phyloP scores from a whole-genome alignment of 1,284 basidiomycete species.

The Cutaneotrichosporon dermatis region DNA sequence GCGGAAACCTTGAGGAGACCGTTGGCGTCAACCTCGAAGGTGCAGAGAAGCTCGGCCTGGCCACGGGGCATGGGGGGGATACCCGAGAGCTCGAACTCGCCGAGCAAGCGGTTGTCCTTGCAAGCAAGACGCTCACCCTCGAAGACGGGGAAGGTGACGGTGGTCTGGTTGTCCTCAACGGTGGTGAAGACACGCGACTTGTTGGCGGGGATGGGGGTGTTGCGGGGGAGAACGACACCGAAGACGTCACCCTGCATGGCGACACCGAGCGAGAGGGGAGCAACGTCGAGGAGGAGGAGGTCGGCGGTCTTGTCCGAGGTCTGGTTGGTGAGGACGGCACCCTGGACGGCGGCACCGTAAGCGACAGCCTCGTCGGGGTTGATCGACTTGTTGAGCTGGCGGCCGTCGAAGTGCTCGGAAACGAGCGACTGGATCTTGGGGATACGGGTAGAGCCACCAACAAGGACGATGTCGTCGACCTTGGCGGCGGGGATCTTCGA shows the following conservation, averaged over 20 bases:
- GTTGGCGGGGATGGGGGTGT: slow-evolving; percentile 96
- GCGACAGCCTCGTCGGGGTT: slow-evolving; percentile 94
- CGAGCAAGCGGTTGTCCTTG: slow-evolving; percentile 92
- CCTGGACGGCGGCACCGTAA: slow-evolving; percentile 95
- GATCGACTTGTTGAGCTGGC: slow-evolving; percentile 97
- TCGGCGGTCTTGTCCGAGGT: slow-evolving; percentile 95
- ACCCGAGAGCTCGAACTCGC: slow-evolving; percentile 94
- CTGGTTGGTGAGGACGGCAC: slow-evolving; percentile 90
- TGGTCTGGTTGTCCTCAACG: slow-evolving; percentile 97
- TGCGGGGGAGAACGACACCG: slow-evolving; percentile 84
- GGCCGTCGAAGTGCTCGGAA: slow-evolving; percentile 95
- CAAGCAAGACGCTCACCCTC: slow-evolving; percentile 89
- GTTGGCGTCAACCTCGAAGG: slow-evolving; percentile 96
- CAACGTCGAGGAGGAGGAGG: slow-evolving; percentile 90
- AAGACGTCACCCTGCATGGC: slow-evolving; percentile 98
- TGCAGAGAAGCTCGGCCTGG: slow-evolving; percentile 91
- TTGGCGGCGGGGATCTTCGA: slow-evolving; percentile 95
- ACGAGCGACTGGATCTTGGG: slow-evolving; percentile 98
- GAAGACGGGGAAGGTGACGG: slow-evolving; percentile 95
- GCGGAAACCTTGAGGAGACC: slow-evolving; percentile 90
- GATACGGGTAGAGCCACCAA: slow-evolving; percentile 99
- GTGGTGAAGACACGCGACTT: slow-evolving; percentile 95
- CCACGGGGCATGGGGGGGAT: slow-evolving; percentile 96
- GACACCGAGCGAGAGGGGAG: slow-evolving; percentile 93
- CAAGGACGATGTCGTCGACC: slow-evolving; percentile 98